A percentile compares a stretch with the other conserved stretches of the same genome.
Evolutionary conservation across 495 filamentous ascomycete genomes (phyloP).

Genomic region (Penicillium diatomitis): DNA sequence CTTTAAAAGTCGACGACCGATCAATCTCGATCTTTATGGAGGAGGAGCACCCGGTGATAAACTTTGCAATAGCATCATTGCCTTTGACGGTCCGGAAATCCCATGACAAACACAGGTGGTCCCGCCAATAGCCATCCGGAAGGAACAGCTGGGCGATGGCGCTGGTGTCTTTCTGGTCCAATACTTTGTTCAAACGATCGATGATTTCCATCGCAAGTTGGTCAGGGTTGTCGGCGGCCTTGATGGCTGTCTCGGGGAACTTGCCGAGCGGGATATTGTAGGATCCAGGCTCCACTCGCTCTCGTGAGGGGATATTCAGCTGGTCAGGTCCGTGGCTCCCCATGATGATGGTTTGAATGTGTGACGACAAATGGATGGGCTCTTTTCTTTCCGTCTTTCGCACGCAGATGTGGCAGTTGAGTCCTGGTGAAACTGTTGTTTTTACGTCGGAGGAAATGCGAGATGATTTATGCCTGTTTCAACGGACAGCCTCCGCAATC

Average conservation of each 20-base stretch:
- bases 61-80: constrained; percentile 37
- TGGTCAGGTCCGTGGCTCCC: not conserved
- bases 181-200: constrained; percentile 37
- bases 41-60: constrained; percentile 32
- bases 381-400: too few species aligned
- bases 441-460: too few species aligned
- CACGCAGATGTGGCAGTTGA: too few species aligned
- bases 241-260: constrained; percentile 22
- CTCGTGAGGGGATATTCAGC: constrained; percentile 32
- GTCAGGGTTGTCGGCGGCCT: constrained; percentile 33
- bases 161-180: constrained; percentile 27
- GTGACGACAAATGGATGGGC: too few species aligned
- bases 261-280: constrained; percentile 35
- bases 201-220: constrained; percentile 36
- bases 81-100: constrained; percentile 46
- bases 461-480: too few species aligned
- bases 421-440: too few species aligned
- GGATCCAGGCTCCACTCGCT: constrained; percentile 53
- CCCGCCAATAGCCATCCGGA: constrained; percentile 35
- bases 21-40: constrained; percentile 43
- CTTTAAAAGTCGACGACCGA: constrained; percentile 27
- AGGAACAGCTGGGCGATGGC: constrained; percentile 33
- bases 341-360: too few species aligned
- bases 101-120: constrained; percentile 38
- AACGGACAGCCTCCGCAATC: too few species aligned